Evolutionary conservation across 768 basidiomycete species (phyloP).

Genomic region (Crassisporium funariophilum): DNA sequence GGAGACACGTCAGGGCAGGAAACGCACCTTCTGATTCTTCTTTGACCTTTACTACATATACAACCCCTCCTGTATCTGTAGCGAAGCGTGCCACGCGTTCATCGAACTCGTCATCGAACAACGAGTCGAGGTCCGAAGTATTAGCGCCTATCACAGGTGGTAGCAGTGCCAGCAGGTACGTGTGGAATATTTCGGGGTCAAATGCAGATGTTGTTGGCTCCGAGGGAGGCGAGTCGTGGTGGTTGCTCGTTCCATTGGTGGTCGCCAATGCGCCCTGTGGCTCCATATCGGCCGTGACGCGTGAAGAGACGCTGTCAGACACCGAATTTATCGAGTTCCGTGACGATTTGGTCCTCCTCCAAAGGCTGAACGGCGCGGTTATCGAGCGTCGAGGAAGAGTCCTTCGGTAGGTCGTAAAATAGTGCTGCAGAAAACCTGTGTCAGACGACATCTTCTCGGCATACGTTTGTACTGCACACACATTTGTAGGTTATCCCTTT

Average conservation of each 20-base stretch:
- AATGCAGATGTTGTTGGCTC: conserved; percentile 38
- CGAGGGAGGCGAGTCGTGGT: conserved; percentile 19
- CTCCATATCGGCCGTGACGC: conserved; percentile 23
- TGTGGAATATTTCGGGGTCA: conserved; percentile 69
- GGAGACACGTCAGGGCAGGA: conserved; percentile 11
- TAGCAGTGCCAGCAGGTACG: conserved; percentile 70
- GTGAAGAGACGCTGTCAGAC: conserved; percentile 11
- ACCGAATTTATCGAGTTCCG: conserved; percentile 19
- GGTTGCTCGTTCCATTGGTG: conserved; percentile 24
- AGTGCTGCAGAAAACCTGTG: conserved; percentile 24
- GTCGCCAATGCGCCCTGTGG: conserved; percentile 10
- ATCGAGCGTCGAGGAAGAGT: conserved; percentile 23
- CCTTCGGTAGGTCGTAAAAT: conserved; percentile 30
- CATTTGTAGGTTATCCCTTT: conserved; percentile 1
- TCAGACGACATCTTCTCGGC: conserved; percentile 18
- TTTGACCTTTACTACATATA: conserved; percentile 81
- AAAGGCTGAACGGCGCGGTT: conserved; percentile 21
- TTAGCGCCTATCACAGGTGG: conserved; percentile 82
- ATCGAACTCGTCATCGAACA: conserved; percentile 75
- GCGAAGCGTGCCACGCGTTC: conserved; percentile 79
- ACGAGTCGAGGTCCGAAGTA: conserved; percentile 60
- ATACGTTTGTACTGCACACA: conserved; percentile 4
- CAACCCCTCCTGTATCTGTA: conserved; percentile 69
- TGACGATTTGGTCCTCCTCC: conserved; percentile 23
- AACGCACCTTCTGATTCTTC: conserved; percentile 72